Evolutionary conservation across 305 asterid species (phyloP).

Genomic region (Fraxinus baroniana): DNA sequence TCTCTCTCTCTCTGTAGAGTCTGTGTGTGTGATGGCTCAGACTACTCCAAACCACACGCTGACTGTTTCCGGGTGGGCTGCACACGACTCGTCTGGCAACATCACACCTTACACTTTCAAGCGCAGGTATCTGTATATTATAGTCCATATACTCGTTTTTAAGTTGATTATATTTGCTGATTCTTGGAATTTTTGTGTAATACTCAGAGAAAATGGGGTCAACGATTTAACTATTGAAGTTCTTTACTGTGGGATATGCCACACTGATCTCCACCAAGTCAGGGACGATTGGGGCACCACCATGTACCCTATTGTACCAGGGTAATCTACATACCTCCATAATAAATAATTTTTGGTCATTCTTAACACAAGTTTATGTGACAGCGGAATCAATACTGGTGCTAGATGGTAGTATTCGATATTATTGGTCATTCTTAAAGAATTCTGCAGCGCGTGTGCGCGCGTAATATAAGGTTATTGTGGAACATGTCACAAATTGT

Average conservation of each 20-base stretch:
- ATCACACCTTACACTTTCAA: slow-evolving; percentile 67
- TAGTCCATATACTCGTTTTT: neutral
- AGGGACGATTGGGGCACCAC: slow-evolving; percentile 83
- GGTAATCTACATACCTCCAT: slow-evolving; percentile 35
- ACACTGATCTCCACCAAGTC: slow-evolving; percentile 75
- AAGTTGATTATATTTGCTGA: neutral
- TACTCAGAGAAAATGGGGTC: slow-evolving; percentile 62
- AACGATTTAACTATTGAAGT: slow-evolving; percentile 72
- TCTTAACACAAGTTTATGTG: no score
- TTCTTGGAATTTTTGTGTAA: neutral
- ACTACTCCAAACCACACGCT: slow-evolving; percentile 72
- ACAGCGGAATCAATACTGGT: no score
- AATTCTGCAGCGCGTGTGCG: neutral
- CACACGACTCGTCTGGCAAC: slow-evolving; percentile 63
- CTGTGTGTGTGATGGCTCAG: slow-evolving; percentile 47
- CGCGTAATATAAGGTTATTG: no score
- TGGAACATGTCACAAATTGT: neutral
- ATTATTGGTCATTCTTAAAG: no score
- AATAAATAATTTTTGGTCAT: no score
- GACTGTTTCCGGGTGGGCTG: slow-evolving; percentile 83
- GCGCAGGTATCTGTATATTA: slow-evolving; percentile 50
- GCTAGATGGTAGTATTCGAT: no score
- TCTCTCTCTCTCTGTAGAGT: neutral
- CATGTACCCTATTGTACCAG: slow-evolving; percentile 89
- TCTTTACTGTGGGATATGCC: slow-evolving; percentile 82